Percentiles rank a stretch among this genome's conserved stretches.
phyloP scores from a whole-genome alignment of 139 green algal genomes.

The Coelastrella sp. region DNA sequence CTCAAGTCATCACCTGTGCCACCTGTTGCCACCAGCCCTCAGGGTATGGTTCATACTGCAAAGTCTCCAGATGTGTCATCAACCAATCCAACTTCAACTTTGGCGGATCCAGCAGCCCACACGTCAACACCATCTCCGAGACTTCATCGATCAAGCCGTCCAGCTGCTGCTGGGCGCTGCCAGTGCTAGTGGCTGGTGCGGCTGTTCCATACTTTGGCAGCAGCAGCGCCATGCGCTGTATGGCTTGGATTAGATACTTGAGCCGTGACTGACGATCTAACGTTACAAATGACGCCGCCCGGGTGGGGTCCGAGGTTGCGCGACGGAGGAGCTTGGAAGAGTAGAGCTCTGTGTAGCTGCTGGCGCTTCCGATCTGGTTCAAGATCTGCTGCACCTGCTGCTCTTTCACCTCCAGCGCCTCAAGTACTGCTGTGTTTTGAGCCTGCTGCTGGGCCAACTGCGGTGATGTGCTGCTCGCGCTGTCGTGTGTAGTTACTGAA shows the following conservation, averaged over 20 bases:
- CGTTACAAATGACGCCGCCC: not conserved
- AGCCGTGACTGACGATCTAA: not conserved
- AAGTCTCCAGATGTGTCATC: not conserved
- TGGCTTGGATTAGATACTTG: not conserved
- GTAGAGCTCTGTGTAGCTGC: constrained; percentile 12
- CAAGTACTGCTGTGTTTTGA: not conserved
- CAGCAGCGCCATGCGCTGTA: constrained; percentile 16
- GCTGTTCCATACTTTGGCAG: constrained; percentile 26
- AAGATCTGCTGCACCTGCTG: constrained; percentile 14
- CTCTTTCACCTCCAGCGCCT: not conserved
- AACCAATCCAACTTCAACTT: not conserved
- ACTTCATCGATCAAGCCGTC: constrained; percentile 7
- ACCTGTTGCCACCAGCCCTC: too few species aligned
- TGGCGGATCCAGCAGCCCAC: not conserved
- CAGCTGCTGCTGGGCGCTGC: constrained; percentile 18
- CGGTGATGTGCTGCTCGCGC: not conserved
- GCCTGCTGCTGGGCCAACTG: not conserved
- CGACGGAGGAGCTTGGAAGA: not conserved
- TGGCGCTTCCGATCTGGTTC: constrained; percentile 1
- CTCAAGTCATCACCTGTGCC: too few species aligned
- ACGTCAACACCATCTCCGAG: not conserved
- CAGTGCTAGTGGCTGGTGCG: not conserved
- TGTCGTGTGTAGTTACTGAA: not conserved
- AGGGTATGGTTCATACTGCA: constrained; percentile 2
- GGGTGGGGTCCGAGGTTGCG: not conserved